These are phyloP conservation scores for Euphorbia schlechtendalii DNA, from an alignment of 441 rosid species.

Conservation along the genomic window DNA sequence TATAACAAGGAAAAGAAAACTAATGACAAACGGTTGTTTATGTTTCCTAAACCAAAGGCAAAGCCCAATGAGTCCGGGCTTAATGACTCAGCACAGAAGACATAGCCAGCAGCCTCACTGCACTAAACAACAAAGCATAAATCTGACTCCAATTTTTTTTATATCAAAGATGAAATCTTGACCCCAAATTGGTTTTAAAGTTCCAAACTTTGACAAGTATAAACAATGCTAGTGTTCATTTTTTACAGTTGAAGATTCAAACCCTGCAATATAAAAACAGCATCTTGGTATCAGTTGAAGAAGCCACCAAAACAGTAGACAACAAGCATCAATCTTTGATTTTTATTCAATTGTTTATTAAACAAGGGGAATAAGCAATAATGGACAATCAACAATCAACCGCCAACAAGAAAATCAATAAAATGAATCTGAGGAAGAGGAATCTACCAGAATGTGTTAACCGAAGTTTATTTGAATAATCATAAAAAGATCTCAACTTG, in stretches of 20 bases:
- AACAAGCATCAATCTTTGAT: conserved; percentile 56
- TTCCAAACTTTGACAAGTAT: conserved; percentile 42
- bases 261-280: conserved; percentile 74
- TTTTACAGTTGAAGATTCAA: conserved; percentile 47
- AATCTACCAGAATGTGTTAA: conserved; percentile 36
- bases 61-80: conserved; percentile 64
- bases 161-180: conserved; percentile 28
- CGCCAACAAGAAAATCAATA: conserved; percentile 37
- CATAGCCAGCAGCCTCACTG: conserved; percentile 48
- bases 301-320: conserved; percentile 70
- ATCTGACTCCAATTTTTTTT: conserved; percentile 48
- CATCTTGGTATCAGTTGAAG: conserved; percentile 73
- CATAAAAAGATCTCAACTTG: too few relatives aligned
- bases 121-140: conserved; percentile 43
- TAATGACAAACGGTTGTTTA: conserved; percentile 34
- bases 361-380: conserved; percentile 16
- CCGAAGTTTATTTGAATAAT: conserved; percentile 31
- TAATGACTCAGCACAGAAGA: conserved; percentile 54
- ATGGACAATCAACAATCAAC: conserved; percentile 40
- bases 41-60: conserved; percentile 54
- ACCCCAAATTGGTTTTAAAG: conserved; percentile 42
- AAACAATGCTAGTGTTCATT: too few relatives aligned
- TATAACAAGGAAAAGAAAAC: conserved; percentile 43
- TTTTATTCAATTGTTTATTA: conserved; percentile 7
- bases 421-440: too few relatives aligned